phyloP scores from a whole-genome alignment of 352 stramenopile species.

The Phytophthora brassicae region DNA sequence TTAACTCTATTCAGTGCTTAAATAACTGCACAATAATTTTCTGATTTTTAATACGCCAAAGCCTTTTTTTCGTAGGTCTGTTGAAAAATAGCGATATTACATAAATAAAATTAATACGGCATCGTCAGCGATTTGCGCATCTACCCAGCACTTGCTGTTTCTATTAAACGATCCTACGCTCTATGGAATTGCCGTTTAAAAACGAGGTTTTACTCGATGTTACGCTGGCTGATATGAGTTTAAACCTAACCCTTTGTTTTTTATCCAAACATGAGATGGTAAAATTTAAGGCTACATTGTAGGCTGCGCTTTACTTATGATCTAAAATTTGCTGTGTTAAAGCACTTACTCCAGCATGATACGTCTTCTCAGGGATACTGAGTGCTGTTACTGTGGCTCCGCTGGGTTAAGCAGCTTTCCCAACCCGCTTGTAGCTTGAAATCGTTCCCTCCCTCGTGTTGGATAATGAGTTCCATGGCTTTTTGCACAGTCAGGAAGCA shows the following conservation, averaged over 20 bases:
- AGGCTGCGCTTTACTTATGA: background rate
- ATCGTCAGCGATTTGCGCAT: background rate
- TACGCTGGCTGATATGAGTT: background rate
- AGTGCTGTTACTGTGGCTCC: background rate
- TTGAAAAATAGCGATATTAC: background rate
- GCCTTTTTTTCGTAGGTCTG: constrained; percentile 1
- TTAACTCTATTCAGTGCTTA: constrained; percentile 1
- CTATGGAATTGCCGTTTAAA: constrained; percentile 1
- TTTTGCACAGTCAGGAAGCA: constrained; percentile 12
- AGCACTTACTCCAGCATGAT: constrained; percentile 1
- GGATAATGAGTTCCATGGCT: constrained; percentile 3
- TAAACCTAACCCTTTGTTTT: background rate
- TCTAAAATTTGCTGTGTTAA: constrained; percentile 5
- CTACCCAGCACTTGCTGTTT: background rate
- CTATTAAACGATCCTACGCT: background rate
- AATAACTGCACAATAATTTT: constrained; percentile 1
- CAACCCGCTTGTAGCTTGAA: constrained; percentile 7
- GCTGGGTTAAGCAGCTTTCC: constrained; percentile 1
- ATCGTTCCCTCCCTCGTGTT: background rate
- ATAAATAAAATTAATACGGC: background rate
- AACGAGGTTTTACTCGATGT: constrained; percentile 1
- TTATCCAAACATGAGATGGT: background rate
- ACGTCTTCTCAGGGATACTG: background rate
- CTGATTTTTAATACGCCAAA: constrained; percentile 1
- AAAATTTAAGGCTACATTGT: background rate